Evolutionary conservation across 148 eudicot genomes (phyloP).

Genomic region (Camellia sinensis): DNA sequence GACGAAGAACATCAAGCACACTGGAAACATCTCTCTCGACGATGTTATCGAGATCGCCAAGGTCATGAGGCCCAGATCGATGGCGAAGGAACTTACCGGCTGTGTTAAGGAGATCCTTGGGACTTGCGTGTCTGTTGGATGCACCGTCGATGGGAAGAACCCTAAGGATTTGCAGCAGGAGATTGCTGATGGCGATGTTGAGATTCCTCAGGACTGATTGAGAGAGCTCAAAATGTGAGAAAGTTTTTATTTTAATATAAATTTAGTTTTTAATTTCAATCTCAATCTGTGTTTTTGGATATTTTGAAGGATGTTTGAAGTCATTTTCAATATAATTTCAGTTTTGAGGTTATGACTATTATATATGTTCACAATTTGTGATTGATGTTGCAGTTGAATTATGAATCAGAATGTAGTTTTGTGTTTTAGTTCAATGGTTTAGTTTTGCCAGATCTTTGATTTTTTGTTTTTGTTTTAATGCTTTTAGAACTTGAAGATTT

Average conservation of each 20-base stretch:
- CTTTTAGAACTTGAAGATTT: too few species aligned
- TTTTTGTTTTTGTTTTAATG: not conserved
- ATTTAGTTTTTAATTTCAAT: not conserved
- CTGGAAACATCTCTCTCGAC: too few species aligned
- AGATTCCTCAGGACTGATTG: too few species aligned
- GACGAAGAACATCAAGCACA: too few species aligned
- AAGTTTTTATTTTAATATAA: not conserved
- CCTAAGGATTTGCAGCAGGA: too few species aligned
- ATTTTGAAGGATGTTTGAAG: not conserved
- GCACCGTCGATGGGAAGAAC: too few species aligned
- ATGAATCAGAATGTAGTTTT: not conserved
- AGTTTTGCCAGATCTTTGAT: not conserved
- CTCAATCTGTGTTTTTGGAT: not conserved
- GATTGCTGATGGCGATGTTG: too few species aligned
- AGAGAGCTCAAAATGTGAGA: not conserved
- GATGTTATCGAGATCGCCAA: too few species aligned
- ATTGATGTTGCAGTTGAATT: not conserved
- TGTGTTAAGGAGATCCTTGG: too few species aligned
- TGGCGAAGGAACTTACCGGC: too few species aligned
- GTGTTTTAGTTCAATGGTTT: not conserved
- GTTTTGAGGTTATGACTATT: not conserved
- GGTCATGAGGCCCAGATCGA: too few species aligned
- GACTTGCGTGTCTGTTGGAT: too few species aligned
- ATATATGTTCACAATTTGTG: not conserved
- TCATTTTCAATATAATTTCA: conserved; percentile 2